Base-by-base conservation (phyloP, 2,329 filamentous ascomycete species). In the Alternaria arborescens region DNA sequence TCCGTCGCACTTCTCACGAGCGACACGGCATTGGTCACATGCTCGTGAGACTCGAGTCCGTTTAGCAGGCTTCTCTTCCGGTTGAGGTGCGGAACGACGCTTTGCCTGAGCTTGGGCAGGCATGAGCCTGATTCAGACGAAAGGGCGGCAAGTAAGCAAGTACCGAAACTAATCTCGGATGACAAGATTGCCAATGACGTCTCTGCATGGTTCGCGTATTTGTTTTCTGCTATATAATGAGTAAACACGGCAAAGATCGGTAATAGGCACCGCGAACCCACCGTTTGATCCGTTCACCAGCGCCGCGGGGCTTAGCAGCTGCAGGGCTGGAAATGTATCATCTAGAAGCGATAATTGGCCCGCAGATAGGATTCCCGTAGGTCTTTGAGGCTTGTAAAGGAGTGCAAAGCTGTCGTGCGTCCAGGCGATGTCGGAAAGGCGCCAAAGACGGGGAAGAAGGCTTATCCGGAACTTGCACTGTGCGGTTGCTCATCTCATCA, bases 1-100 rank as follows among this genome's bases (percentile, higher is more conserved):
- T 16, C 91, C 90, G 70, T 93, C 89, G 77, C 90, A 93, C 72
- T 90, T 91, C 76, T 92, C 89, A 62, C 89, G 85, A 52, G 87
- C 87, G 14, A 83, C 83, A 47, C 89, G 85, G 71, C 89, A 91
- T 66, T 87, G 87, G 70, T 91, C 88, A 77, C 89, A 91, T 34
- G 89, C 89, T 62, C 88, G 82, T 28, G 88, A 90, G 8, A 91
- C 88, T 60, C 89, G 82, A 68, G 88, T 88, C 41, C 88, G 83
- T 76, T 90, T 75, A 70, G 58, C 66, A 56, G 65, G 71, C 41
- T 60, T 74, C 52, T 68, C 66, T 65, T 60, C 59, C 41, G 61
- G 55, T 30, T 67, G 65, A 30, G 64, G 48, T 41, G 59, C 68
- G 50, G 63, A 51, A 60, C 65, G 70, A 52, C 73, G 71, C 64